These are phyloP conservation scores for Penicillium parvum DNA, from an alignment of 495 filamentous ascomycete species.

Conservation along the genomic window DNA sequence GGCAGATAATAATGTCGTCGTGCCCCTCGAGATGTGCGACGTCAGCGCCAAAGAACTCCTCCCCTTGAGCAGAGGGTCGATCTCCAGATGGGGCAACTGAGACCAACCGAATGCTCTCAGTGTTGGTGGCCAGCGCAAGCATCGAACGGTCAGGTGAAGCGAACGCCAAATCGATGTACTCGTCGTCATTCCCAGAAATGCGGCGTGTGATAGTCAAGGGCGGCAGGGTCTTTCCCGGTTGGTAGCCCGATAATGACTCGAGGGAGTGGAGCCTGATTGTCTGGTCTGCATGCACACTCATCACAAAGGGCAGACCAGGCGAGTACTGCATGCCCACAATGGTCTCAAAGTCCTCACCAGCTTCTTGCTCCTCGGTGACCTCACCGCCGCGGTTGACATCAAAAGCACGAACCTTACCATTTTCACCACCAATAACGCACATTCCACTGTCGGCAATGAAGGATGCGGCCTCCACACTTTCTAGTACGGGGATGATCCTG, in stretches of 20 bases:
- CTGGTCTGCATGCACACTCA: conserved; percentile 87
- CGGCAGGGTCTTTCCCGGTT: conserved; percentile 34
- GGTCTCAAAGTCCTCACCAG: conserved; percentile 65
- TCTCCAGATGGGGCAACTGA: conserved; percentile 49
- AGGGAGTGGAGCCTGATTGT: conserved; percentile 72
- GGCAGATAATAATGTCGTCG: conserved; percentile 89
- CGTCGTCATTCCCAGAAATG: conserved; percentile 94
- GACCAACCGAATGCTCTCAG: conserved; percentile 85
- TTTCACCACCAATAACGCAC: conserved; percentile 82
- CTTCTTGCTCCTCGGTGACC: conserved; percentile 65
- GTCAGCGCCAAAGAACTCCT: conserved; percentile 80
- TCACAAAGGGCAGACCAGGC: conserved; percentile 55
- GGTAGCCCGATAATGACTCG: conserved; percentile 33
- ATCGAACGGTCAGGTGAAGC: conserved; percentile 72
- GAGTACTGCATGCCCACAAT: conserved; percentile 69
- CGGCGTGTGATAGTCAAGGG: conserved; percentile 56
- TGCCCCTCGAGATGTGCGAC: conserved; percentile 81
- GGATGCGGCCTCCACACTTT: conserved; percentile 77
- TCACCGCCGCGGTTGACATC: conserved; percentile 69
- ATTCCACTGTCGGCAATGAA: conserved; percentile 67
- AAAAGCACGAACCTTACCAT: conserved; percentile 80
- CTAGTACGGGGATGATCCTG: conserved; percentile 77
- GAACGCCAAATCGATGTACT: conserved; percentile 90
- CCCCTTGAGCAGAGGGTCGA: conserved; percentile 25
- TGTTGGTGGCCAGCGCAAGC: conserved; percentile 90